Conservation (phyloP, 2,329 filamentous ascomycete species). For the Albophoma yamanashiensis region DNA sequence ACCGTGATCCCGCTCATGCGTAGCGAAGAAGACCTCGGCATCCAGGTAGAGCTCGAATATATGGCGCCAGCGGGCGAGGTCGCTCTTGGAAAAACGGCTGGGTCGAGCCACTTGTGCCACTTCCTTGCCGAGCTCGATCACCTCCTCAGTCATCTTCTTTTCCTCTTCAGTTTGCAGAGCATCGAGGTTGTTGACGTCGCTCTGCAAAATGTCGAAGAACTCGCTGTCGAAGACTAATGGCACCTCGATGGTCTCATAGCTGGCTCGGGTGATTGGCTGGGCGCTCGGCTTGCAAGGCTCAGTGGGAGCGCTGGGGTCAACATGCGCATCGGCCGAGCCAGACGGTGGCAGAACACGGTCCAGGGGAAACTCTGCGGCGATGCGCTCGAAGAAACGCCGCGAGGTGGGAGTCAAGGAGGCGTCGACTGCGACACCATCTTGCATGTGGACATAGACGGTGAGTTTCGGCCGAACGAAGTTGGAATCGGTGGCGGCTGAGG, state of each 20-base stretch:
- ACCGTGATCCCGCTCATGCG: slow-evolving; percentile 60
- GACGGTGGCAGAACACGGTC: slow-evolving; percentile 1
- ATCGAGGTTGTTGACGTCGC: slow-evolving; percentile 60
- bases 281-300: neutral
- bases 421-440: slow-evolving; percentile 56
- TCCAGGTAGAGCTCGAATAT: slow-evolving; percentile 78
- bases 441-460: slow-evolving; percentile 56
- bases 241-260: slow-evolving; percentile 48
- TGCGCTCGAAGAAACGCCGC: slow-evolving; percentile 48
- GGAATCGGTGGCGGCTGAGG: slow-evolving; percentile 25
- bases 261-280: slow-evolving; percentile 1
- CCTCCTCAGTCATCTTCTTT: slow-evolving; percentile 49
- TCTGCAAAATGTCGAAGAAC: slow-evolving; percentile 69
- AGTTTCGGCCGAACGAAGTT: slow-evolving; percentile 54
- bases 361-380: slow-evolving; percentile 34
- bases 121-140: slow-evolving; percentile 52
- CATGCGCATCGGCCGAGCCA: neutral
- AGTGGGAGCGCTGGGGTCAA: neutral
- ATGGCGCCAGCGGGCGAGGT: slow-evolving; percentile 66
- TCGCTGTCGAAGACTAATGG: slow-evolving; percentile 66
- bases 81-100: slow-evolving; percentile 48
- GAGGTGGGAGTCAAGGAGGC: slow-evolving; percentile 58
- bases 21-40: slow-evolving; percentile 73
- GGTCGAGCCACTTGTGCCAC: slow-evolving; percentile 57
- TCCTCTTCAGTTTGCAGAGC: slow-evolving; percentile 57